Evolutionary conservation across 352 stramenopile species (phyloP), one percentile per base, ranked within the genome.

Genomic region (Pythium apleroticum): DNA sequence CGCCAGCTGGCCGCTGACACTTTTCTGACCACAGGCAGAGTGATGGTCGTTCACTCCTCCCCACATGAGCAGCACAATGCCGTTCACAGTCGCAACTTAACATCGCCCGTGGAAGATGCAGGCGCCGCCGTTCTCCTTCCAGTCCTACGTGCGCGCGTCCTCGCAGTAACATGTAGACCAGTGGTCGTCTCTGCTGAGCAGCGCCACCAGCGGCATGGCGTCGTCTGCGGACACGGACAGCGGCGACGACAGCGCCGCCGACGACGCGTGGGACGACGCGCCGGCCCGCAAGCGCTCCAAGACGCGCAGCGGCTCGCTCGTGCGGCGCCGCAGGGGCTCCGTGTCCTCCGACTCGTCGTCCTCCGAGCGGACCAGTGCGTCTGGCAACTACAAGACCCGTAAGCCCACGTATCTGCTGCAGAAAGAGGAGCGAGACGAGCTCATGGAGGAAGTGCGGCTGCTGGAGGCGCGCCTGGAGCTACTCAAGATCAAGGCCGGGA

Each of bases 361-460:
- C 1, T 55, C 52, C 10, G 59, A 54, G 19, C 52, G 61, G 9
- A 55, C 35, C 9, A 31, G 49, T 37, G 1, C 33, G 2, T 8
- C 17, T 4, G 50, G 37, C 0, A 24, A 24, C 11, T 14, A 28
- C 8, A 37, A 28, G 24, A 10, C 52, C 1, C 61, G 61, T 12
- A 39, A 43, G 6, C 52, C 61, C 4, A 57, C 54, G 52, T 62
- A 68, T 45, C 24, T 62, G 28, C 24, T 68, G 1, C 61, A 62
- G 49, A 68, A 68, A 57, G 50, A 70, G 10, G 63, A 70, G 28
- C 63, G 63, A 7, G 57, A 65, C 1, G 31, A 56, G n/a, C 37
- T 70, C 14, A 3, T 65, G 1, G 63, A 61, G 17, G 49, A 70
- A 24, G 12, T 65, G 25, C 56, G 57, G 20, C 9, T 62, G 17